Percentiles rank a stretch among this genome's conserved stretches.
phyloP scores from a whole-genome alignment of 2,329 filamentous ascomycete genomes.

The Sordariomycetes sp. region DNA sequence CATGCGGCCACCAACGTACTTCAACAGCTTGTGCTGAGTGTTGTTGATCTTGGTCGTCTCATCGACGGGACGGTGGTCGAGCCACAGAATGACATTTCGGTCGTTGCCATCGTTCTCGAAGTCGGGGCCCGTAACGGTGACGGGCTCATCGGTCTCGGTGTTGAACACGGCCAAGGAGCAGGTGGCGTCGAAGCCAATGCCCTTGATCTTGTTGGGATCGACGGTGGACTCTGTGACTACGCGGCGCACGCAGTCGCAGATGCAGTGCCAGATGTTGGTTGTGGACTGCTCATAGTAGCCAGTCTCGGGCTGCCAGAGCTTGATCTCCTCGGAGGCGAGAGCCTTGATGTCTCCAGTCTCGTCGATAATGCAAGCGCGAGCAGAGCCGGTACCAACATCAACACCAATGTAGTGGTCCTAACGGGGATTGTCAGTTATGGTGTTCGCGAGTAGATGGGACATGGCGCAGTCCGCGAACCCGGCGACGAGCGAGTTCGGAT shows the following conservation, averaged over 20 bases:
- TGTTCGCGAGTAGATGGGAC: no score
- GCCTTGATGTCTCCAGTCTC: constrained; percentile 78
- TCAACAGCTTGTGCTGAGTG: constrained; percentile 83
- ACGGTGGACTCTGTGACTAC: constrained; percentile 77
- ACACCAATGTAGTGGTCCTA: constrained; percentile 69
- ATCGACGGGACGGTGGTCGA: constrained; percentile 84
- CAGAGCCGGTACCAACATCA: constrained; percentile 93
- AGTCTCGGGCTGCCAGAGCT: constrained; percentile 68
- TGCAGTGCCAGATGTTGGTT: constrained; percentile 90
- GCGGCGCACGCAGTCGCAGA: constrained; percentile 78
- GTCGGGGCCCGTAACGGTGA: constrained; percentile 80
- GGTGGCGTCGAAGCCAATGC: constrained; percentile 97
- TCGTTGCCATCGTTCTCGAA: constrained; percentile 71
- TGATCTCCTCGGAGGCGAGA: constrained; percentile 66
- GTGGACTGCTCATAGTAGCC: constrained; percentile 95
- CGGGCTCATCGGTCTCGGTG: constrained; percentile 79
- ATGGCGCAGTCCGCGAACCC: no score
- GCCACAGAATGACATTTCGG: constrained; percentile 93
- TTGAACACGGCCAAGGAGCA: constrained; percentile 92
- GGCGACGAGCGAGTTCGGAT: no score
- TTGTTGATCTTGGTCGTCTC: constrained; percentile 92
- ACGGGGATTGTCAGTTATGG: no score
- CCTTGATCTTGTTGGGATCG: constrained; percentile 66
- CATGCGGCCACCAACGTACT: constrained; percentile 97
- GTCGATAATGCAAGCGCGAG: constrained; percentile 92